Conservation (phyloP, 371 early-diverging fungal genomes). For the Blastocladiella emersonii region DNA sequence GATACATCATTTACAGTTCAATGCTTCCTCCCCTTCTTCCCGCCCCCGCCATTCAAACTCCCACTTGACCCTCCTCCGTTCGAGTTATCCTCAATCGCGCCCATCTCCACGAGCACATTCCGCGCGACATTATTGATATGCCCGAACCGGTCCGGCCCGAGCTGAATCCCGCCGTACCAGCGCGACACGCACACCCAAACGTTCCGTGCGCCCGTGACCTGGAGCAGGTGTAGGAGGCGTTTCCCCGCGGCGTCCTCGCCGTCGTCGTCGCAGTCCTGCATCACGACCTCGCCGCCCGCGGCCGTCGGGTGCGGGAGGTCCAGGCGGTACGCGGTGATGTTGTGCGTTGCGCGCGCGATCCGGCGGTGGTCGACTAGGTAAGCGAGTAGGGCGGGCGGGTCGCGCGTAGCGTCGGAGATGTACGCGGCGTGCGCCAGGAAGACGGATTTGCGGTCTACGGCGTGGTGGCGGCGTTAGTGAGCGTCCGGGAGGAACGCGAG, state of each 20-base stretch:
- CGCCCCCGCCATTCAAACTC: too few relatives aligned
- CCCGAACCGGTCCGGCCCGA: constrained; percentile 78
- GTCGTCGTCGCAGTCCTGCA: constrained; percentile 37
- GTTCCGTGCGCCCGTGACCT: constrained; percentile 53
- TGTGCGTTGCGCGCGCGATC: constrained; percentile 75
- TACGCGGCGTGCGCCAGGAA: constrained; percentile 71
- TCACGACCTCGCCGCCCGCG: constrained; percentile 12
- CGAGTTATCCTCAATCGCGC: background rate
- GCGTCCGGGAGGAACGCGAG: background rate
- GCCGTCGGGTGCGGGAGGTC: constrained; percentile 32
- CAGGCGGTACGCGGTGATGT: constrained; percentile 78
- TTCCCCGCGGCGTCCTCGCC: constrained; percentile 37
- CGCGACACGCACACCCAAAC: constrained; percentile 72
- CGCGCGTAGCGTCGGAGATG: constrained; percentile 31
- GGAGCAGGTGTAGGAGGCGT: constrained; percentile 59
- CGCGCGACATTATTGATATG: constrained; percentile 77
- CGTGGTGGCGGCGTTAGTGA: background rate
- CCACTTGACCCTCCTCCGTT: background rate
- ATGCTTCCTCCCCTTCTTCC: too few relatives aligned
- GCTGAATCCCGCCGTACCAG: constrained; percentile 79
- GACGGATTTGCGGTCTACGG: constrained; percentile 57
- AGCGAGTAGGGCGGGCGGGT: constrained; percentile 43
- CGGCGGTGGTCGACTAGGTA: constrained; percentile 54
- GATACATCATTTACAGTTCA: too few relatives aligned
- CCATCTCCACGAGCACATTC: constrained; percentile 30